Evolutionary conservation across 1,284 basidiomycete species (phyloP), one percentile per base, ranked within the genome.

Genomic region (Retiboletus fuscus): DNA sequence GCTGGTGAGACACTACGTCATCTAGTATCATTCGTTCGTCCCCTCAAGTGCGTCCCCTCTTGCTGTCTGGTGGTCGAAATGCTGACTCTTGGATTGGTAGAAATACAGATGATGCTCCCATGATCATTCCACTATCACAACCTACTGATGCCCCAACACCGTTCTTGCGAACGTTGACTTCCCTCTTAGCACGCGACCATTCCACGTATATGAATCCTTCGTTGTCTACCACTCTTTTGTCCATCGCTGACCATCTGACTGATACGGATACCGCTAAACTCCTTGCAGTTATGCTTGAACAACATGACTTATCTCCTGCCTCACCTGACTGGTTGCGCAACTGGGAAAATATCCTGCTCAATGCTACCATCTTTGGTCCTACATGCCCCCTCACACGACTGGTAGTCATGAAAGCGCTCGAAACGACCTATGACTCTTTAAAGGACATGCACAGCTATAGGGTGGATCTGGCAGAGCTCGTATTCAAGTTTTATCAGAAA

Each of bases 391-490:
- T 85, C n/a, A 93, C 93, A 3, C 84, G 90, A 28, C 77, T 82
- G 41, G 86, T 87, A 20, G 83, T 90, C 67, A 87, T 92, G 83
- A 83, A 86, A 26, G 84, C 87, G 11, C 82, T 94, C 41, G 83
- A 88, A 64, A 80, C 79, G 16, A 89, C 90, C 1, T 92, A 92
- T 76, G 87, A 89, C 24, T 88, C 87, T 53, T 86, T 94, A 44
- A 89, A 87, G 75, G 93, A 94, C 73, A 91, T 93, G 84, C 87
- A 86, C 24, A 81, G 81, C 11, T 93, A 93, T 78, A 87, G 93
- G 57, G 83, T 85, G 65, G 88, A 89, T 2, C 83, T 94, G 22
- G 90, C 89, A 8, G 84, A 88, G 63, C 79, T 92, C 34, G 86
- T 93, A 1, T 86, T 88, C 76, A 83, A 85, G 62, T 88, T 88